phyloP scores from a whole-genome alignment of 345 rosid genomes.

The Brassica cretica region DNA sequence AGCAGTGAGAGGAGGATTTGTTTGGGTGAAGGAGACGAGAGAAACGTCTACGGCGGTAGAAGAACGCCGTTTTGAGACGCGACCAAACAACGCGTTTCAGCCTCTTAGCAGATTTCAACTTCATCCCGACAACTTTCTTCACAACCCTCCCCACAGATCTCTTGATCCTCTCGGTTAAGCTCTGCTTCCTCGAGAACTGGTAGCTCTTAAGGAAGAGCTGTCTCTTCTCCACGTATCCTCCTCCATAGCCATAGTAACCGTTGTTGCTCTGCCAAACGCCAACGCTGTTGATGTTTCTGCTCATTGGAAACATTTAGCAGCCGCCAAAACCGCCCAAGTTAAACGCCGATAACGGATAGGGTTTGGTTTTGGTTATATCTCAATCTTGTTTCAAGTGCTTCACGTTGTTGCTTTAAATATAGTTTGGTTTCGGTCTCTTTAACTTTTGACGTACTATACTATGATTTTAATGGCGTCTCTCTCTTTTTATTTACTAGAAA shows the following conservation, averaged over 20 bases:
- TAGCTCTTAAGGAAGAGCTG: slow-evolving; percentile 76
- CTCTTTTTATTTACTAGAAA: neutral
- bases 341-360: neutral
- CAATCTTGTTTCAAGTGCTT: slow-evolving; percentile 25
- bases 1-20: slow-evolving; percentile 22
- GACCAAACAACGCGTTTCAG: slow-evolving; percentile 56
- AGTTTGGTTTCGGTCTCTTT: neutral
- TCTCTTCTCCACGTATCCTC: slow-evolving; percentile 69
- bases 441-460: slow-evolving; percentile 2
- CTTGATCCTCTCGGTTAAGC: slow-evolving; percentile 53
- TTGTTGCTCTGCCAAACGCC: slow-evolving; percentile 33
- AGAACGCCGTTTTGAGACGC: slow-evolving; percentile 49
- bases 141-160: slow-evolving; percentile 46
- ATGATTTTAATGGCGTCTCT: slow-evolving; percentile 27
- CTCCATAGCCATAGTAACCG: slow-evolving; percentile 30
- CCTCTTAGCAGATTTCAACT: slow-evolving; percentile 48
- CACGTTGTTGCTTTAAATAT: slow-evolving; percentile 36
- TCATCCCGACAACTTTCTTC: slow-evolving; percentile 57
- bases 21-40: slow-evolving; percentile 47
- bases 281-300: slow-evolving; percentile 7
- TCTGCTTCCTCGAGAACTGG: slow-evolving; percentile 68
- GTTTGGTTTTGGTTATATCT: slow-evolving; percentile 11
- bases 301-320: slow-evolving; percentile 22
- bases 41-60: slow-evolving; percentile 52
- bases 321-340: slow-evolving; percentile 8